A percentile compares a stretch with the other conserved stretches of the same genome.
Conservation (phyloP, 306 rosid species). For the Cicer chorassanicum region DNA sequence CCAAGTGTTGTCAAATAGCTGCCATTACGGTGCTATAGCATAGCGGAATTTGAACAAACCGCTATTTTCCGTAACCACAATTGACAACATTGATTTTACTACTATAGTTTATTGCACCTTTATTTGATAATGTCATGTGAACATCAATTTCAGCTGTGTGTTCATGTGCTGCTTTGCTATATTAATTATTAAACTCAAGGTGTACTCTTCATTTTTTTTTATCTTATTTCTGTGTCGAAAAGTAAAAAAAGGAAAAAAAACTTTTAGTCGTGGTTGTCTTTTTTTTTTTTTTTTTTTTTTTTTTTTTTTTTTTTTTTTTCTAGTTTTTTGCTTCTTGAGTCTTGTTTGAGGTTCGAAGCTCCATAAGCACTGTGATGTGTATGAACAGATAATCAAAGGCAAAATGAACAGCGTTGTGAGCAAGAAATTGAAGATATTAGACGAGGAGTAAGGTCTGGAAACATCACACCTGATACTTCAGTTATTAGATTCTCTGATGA, state of each 20-base stretch:
- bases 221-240: slow-evolving; percentile 24
- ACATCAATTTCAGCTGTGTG: slow-evolving; percentile 10
- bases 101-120: not conserved
- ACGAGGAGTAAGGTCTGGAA: slow-evolving; percentile 75
- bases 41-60: too few relatives aligned
- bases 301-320: not conserved
- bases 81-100: too few relatives aligned
- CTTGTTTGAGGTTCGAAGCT: slow-evolving; percentile 32
- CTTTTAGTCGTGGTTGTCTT: not conserved
- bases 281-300: not conserved
- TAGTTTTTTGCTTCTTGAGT: slow-evolving; percentile 25
- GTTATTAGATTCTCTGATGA: slow-evolving; percentile 83
- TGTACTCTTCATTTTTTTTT: slow-evolving; percentile 14
- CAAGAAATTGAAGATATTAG: slow-evolving; percentile 91
- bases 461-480: slow-evolving; percentile 65
- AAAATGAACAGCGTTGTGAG: slow-evolving; percentile 86
- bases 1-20: too few relatives aligned
- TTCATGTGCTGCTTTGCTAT: not conserved
- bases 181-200: slow-evolving; percentile 1
- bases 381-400: slow-evolving; percentile 75
- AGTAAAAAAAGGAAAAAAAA: not conserved
- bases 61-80: too few relatives aligned
- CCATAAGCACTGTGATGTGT: slow-evolving; percentile 34
- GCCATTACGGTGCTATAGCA: too few relatives aligned
- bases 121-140: not conserved